phyloP scores from a whole-genome alignment of 2,329 filamentous ascomycete genomes.

The Aciculosporium take region DNA sequence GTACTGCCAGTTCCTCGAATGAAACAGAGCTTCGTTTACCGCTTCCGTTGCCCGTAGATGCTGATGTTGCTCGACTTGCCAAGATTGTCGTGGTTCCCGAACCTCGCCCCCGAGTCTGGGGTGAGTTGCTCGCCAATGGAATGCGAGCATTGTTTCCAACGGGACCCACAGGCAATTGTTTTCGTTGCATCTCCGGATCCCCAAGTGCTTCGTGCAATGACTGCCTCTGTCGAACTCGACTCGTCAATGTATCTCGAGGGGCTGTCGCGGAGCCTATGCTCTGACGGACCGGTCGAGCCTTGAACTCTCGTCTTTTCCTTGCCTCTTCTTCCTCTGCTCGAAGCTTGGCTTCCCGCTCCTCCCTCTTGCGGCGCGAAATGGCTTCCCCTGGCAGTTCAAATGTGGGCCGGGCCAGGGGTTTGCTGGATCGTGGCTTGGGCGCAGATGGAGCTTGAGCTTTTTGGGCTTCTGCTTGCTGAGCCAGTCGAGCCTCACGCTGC shows the following conservation, averaged over 20 bases:
- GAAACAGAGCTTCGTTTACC: slow-evolving; percentile 35
- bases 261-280: slow-evolving; percentile 25
- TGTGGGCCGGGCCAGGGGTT: slow-evolving; percentile 35
- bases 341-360: slow-evolving; percentile 41
- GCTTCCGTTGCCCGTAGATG: slow-evolving; percentile 29
- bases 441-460: slow-evolving; percentile 22
- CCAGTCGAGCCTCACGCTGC: slow-evolving; percentile 40
- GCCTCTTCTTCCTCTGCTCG: slow-evolving; percentile 46
- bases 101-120: slow-evolving; percentile 15
- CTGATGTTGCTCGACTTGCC: slow-evolving; percentile 28
- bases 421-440: slow-evolving; percentile 34
- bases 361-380: slow-evolving; percentile 39
- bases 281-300: slow-evolving; percentile 41
- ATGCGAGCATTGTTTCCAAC: slow-evolving; percentile 3
- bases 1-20: slow-evolving; percentile 33
- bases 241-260: slow-evolving; percentile 44
- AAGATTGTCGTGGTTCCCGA: slow-evolving; percentile 13
- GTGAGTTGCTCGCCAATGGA: slow-evolving; percentile 5
- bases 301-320: slow-evolving; percentile 46
- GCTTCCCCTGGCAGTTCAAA: slow-evolving; percentile 53
- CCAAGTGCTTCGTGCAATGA: slow-evolving; percentile 15
- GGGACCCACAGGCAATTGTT: slow-evolving; percentile 13
- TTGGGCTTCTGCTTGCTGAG: slow-evolving; percentile 21
- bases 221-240: slow-evolving; percentile 38
- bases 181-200: slow-evolving; percentile 9